Evolutionary conservation across 306 rosid genomes (phyloP).

Genomic region (Hippophae rhamnoides): DNA sequence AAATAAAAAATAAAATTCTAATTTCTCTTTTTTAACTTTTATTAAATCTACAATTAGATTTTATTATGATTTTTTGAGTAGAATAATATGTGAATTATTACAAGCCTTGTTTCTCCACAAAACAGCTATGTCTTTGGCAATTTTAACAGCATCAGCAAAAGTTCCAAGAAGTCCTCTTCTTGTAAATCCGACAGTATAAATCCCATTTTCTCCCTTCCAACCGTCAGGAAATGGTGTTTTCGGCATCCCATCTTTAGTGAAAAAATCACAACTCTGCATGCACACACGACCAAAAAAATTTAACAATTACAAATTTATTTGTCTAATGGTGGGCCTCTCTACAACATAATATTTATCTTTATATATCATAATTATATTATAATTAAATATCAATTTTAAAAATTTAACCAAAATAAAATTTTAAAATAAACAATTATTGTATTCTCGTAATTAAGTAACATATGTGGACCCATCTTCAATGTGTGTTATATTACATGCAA

Average conservation of each 20-base stretch:
- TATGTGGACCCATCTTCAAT: too few species aligned
- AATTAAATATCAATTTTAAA: too few species aligned
- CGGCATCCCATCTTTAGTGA: conserved; percentile 78
- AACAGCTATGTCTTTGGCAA: conserved; percentile 50
- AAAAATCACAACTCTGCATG: conserved; percentile 51
- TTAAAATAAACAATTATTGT: too few species aligned
- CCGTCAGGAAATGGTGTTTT: conserved; percentile 72
- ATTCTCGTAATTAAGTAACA: too few species aligned
- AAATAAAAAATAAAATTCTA: background rate
- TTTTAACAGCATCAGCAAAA: conserved; percentile 52
- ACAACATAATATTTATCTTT: too few species aligned
- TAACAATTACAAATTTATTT: background rate
- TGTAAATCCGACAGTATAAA: conserved; percentile 81
- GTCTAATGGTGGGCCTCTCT: background rate
- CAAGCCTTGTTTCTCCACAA: conserved; percentile 37
- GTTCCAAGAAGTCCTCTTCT: conserved; percentile 80
- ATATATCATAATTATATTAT: too few species aligned
- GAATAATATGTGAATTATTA: conserved; percentile 38
- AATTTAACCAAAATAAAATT: too few species aligned
- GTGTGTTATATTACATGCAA: too few species aligned
- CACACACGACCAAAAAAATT: background rate
- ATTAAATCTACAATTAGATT: conserved; percentile 7
- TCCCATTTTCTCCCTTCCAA: conserved; percentile 79
- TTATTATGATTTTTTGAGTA: conserved; percentile 22
- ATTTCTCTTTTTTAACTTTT: background rate